Evolutionary conservation across 345 rosid species (phyloP), one percentile per base, ranked within the genome.

Genomic region (Microcos paniculata): DNA sequence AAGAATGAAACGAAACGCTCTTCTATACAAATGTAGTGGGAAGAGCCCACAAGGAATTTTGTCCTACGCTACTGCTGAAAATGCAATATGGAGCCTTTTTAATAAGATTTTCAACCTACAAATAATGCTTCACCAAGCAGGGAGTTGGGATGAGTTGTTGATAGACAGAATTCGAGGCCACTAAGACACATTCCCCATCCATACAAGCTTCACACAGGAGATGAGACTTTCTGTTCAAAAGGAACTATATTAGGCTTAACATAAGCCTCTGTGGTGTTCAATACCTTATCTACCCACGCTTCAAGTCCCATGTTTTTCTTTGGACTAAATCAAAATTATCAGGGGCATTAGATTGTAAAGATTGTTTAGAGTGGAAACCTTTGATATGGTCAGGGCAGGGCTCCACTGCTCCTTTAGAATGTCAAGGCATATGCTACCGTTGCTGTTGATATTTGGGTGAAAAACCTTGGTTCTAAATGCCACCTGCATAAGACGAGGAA

Each of bases 321-420:
- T 42, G 21, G 42, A 61, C 42, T 30, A 61, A 30, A 12, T 68
- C 16, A 68, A 68, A 56, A 68, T 13, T 28, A 28, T 28, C 4
- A 6, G 38, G 38, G 26, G 9, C 0, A 55, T 26, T 68, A 28
- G 57, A 48, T 48, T 46, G 15, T 16, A 30, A 51, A 8, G 78
- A 66, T 55, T 58, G 23, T 70, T 70, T 28, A 53, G 58, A 72
- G 77, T 38, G 8, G 57, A 24, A 78, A 93, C 97, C 97, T 93
- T 93, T 61, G 98, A 93, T 72, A 93, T 93, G 82, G 98, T 93
- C 72, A 93, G 84, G n/a, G 98, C 95, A 74, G 98, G 98, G 80
- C 97, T 93, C 98, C 98, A 93, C 80, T 93, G 98, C 80, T 93
- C 97, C 90, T 93, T 93, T 91, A 91, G 90, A 78, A 93, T 91